Percentiles rank a stretch among this genome's conserved stretches.
Conservation (phyloP, 768 basidiomycete genomes). For the Austroboletus festivus region DNA sequence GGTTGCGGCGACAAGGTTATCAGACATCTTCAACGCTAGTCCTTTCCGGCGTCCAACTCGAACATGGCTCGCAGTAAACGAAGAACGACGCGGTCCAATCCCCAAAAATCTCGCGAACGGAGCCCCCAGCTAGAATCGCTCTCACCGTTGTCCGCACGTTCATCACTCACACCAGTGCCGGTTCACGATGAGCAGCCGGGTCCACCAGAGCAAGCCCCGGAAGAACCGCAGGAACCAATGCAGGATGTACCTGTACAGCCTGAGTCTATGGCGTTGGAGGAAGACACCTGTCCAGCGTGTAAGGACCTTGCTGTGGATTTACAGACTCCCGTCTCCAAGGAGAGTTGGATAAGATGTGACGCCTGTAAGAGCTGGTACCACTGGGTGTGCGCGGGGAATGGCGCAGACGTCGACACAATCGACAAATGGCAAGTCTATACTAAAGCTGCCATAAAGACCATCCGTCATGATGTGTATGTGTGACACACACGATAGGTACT, state of each 20-base stretch:
- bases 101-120: slow-evolving; percentile 35
- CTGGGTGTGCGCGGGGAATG: slow-evolving; percentile 74
- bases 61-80: slow-evolving; percentile 46
- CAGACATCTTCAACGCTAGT: slow-evolving; percentile 5
- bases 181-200: slow-evolving; percentile 14
- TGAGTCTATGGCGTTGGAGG: slow-evolving; percentile 15
- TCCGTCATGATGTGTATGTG: slow-evolving; percentile 12
- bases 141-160: slow-evolving; percentile 30
- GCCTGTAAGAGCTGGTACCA: slow-evolving; percentile 81
- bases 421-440: slow-evolving; percentile 67
- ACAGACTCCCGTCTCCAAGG: slow-evolving; percentile 48
- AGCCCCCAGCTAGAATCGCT: slow-evolving; percentile 32
- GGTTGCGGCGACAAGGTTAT: slow-evolving; percentile 4
- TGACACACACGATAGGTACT: slow-evolving; percentile 54
- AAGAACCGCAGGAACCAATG: slow-evolving; percentile 13
- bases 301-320: slow-evolving; percentile 31
- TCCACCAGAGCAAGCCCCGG: slow-evolving; percentile 14
- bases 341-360: slow-evolving; percentile 83
- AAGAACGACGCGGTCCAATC: slow-evolving; percentile 38
- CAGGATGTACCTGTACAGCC: slow-evolving; percentile 15
- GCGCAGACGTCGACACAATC: slow-evolving; percentile 59
- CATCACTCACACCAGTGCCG: slow-evolving; percentile 27
- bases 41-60: slow-evolving; percentile 9
- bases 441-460: slow-evolving; percentile 11
- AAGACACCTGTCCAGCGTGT: slow-evolving; percentile 52